phyloP scores from a whole-genome alignment of 2,329 filamentous ascomycete species.

The Penicillium polonicum region DNA sequence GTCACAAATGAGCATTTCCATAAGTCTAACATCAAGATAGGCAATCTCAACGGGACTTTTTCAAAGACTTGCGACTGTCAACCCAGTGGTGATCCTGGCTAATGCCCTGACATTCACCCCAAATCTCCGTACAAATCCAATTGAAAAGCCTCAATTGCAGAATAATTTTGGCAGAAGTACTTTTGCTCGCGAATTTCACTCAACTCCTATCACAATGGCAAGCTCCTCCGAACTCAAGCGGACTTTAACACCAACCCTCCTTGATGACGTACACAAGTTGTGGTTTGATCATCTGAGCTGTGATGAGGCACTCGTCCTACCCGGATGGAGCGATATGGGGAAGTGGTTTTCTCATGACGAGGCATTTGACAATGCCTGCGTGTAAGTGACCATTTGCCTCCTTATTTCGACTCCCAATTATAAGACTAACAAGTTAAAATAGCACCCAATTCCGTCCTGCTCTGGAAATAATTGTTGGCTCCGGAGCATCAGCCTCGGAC shows the following conservation, averaged over 20 bases:
- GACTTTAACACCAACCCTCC: conserved; percentile 19
- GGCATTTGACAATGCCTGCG: conserved; percentile 21
- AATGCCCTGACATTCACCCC: not conserved
- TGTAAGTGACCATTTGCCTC: conserved; percentile 11
- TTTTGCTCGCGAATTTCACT: not conserved
- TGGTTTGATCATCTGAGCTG: conserved; percentile 25
- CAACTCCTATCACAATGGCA: conserved; percentile 10
- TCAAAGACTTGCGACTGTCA: not conserved
- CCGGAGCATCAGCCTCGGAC: conserved; percentile 12
- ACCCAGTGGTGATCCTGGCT: not conserved
- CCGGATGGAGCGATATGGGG: conserved; percentile 18
- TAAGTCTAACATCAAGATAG: not conserved
- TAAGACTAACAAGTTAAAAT: not conserved
- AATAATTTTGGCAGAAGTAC: not conserved
- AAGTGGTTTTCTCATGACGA: conserved; percentile 22
- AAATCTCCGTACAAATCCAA: not conserved
- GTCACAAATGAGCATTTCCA: not conserved
- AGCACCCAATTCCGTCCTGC: conserved; percentile 22
- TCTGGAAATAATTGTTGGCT: conserved; percentile 17
- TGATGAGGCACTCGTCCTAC: conserved; percentile 20
- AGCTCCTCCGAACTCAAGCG: conserved; percentile 10
- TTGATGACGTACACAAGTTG: conserved; percentile 21
- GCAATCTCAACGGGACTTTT: not conserved
- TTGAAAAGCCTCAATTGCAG: not conserved
- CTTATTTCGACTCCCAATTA: not conserved